Percentiles rank a stretch among this genome's conserved stretches.
These are phyloP conservation scores for Nitzschia palea DNA, from an alignment of 108 stramenopile genomes.

Conservation along the genomic window DNA sequence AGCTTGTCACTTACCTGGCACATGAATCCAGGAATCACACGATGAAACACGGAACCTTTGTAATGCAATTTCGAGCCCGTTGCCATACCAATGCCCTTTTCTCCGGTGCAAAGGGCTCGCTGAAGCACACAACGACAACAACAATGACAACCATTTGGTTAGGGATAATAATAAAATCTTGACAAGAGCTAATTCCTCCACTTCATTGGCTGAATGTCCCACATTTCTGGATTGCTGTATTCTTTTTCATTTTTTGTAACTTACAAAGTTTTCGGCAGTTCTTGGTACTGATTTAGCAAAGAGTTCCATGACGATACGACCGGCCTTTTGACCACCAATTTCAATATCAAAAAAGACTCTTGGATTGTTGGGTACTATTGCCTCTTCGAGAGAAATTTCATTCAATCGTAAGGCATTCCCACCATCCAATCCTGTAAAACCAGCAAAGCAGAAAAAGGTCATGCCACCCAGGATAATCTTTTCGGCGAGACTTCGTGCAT, in stretches of 20 bases:
- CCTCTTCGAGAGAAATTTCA: slow-evolving; percentile 15
- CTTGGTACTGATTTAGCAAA: slow-evolving; percentile 88
- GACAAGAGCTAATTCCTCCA: too few species aligned
- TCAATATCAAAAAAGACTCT: slow-evolving; percentile 80
- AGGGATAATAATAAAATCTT: too few species aligned
- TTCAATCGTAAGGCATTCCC: slow-evolving; percentile 10
- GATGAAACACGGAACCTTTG: slow-evolving; percentile 90
- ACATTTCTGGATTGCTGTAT: too few species aligned
- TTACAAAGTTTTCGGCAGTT: slow-evolving; percentile 89
- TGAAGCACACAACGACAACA: slow-evolving; percentile 5
- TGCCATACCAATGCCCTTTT: slow-evolving; percentile 79
- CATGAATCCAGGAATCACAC: slow-evolving; percentile 95
- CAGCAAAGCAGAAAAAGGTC: slow-evolving; percentile 28
- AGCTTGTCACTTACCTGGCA: slow-evolving; percentile 21
- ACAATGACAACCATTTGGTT: too few species aligned
- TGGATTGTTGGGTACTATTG: slow-evolving; percentile 21
- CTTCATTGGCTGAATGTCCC: too few species aligned
- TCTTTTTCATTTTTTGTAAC: not conserved
- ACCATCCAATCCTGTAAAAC: slow-evolving; percentile 42
- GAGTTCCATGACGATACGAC: slow-evolving; percentile 91
- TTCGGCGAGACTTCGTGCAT: slow-evolving; percentile 4
- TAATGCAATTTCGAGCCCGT: slow-evolving; percentile 51
- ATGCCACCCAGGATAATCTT: slow-evolving; percentile 5
- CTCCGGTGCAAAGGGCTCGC: slow-evolving; percentile 58
- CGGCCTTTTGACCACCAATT: slow-evolving; percentile 77